phyloP scores from a whole-genome alignment of 2,329 filamentous ascomycete species.

The Hypoxylon sp. region DNA sequence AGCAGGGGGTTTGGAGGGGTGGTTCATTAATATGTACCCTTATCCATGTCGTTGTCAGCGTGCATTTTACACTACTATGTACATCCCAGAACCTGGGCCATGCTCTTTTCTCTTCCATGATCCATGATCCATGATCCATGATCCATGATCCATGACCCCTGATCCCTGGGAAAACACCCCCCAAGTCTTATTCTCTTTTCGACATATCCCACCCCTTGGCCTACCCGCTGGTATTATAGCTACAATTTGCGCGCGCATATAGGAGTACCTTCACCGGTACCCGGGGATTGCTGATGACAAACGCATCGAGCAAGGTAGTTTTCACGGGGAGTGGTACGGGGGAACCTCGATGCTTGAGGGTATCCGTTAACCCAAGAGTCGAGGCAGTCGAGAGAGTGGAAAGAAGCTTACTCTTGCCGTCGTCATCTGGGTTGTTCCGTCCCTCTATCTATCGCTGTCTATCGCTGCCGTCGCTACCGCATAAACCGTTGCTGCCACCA shows the following conservation, averaged over 20 bases:
- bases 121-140: constrained; percentile 30
- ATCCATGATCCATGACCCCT: constrained; percentile 36
- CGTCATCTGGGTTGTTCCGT: constrained; percentile 12
- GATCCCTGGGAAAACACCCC: constrained; percentile 4
- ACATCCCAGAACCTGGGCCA: constrained; percentile 32
- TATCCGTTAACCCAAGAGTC: constrained; percentile 11
- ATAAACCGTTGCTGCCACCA: constrained; percentile 11
- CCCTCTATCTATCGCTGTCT: constrained; percentile 1
- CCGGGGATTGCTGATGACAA: constrained; percentile 31
- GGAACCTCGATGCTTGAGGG: constrained; percentile 13
- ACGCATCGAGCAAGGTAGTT: constrained; percentile 29
- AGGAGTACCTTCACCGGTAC: constrained; percentile 35
- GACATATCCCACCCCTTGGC: constrained; percentile 16
- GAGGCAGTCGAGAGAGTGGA: constrained; percentile 12
- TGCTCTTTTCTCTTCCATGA: constrained; percentile 24
- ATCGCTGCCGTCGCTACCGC: constrained; percentile 1
- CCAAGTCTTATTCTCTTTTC: constrained; percentile 26
- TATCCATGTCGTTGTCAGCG: constrained; percentile 27
- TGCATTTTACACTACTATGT: constrained; percentile 31
- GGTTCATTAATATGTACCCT: constrained; percentile 8
- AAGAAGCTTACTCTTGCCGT: constrained; percentile 28
- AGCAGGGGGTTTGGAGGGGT: constrained; percentile 7
- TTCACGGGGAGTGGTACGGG: constrained; percentile 24
- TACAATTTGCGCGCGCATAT: constrained; percentile 19
- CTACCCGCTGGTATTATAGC: constrained; percentile 17